Base-by-base conservation (phyloP, 306 rosid genomes). In the Hippophae tibetana region DNA sequence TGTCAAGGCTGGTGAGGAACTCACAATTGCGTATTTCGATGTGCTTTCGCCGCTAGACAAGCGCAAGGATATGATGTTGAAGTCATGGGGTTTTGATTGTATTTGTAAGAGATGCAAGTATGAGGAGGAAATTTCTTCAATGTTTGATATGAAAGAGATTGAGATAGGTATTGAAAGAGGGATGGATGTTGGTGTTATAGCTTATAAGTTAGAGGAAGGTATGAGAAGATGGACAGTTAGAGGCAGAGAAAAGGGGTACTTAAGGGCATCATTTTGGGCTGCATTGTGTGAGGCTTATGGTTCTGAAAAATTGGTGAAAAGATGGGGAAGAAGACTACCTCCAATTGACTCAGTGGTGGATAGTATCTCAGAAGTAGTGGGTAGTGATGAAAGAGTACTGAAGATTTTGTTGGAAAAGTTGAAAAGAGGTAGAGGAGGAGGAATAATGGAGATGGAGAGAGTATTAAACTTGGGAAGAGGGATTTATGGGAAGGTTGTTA, bases 201-300 rank as follows among this genome's bases (percentile, higher is more conserved):
- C 82, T 42, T 82, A 55, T 43, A 87, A 67, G 70, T 57, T 85
- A 9, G 97, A 90, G 68, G 90, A 90, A 56, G 86, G 83, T 2
- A 84, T 84, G 95, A 82, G 74, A 76, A 79, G 80, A 55, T 69
- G 78, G 84, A 81, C 58, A 69, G 81, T 87, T 61, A 83, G 79
- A 42, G 96, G 85, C 1, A 85, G 70, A 61, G 96, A 81, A 48
- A 87, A 71, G 42, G 98, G 78, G 38, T 87, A 63, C 68, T 18
- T 85, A 84, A 81, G 96, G 62, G 95, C 96, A 8, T 85, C 93
- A 12, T 83, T 76, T 75, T 92, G 96, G 98, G 57, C 47, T 46
- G 82, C 84, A 3, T 87, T 76, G 57, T 74, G 58, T 1, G 75
- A 84, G 68, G 64, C 67, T 52, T 84, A 81, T 27, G 54, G 82